Base-by-base conservation (phyloP, 192 early-diverging fungal species). In the Coemansia sp. region DNA sequence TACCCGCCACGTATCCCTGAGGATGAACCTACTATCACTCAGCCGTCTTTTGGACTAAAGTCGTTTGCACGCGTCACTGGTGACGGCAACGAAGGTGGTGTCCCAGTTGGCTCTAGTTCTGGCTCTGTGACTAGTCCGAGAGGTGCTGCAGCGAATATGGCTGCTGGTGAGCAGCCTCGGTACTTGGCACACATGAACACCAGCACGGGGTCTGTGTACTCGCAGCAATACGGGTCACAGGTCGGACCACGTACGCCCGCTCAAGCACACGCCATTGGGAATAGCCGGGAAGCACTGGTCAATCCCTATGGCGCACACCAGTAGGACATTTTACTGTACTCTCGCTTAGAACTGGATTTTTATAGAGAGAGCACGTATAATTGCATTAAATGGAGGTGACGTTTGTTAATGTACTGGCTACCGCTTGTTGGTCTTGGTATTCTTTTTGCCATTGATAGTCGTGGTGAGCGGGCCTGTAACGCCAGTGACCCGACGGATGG, bases 1-100 rank as follows among this genome's bases (percentile, higher is more conserved):
- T 75, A 77, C 42, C 78, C 77, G 45, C 63, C 83, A 23, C 77
- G 83, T 29, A 85, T 85, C 39, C 72, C 77, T 17, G 69, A 66
- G 2, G 68, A 80, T 14, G 71, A 59, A n/a, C 15, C 36, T n/a
- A 17, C 41, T 10, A 27, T 27, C 25, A 15, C 27, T 0, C 64
- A 67, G 17, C 34, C 11, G 4, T 42, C 46, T 12, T 70, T 65
- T 68, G 63, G 27, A 12, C 44, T 70, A 39, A 70, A 70, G 57
- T 42, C 73, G n/a, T 60, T 75, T 29, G 9, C 57, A 4, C 57
- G 36, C n/a, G 32, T 37, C 17, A 23, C n/a, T 57, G 25, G 19
- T 21, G 31, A 61, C 38, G 58, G 8, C 15, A 37, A 53, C n/a
- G 62, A n/a, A 11, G 39, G 31, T 7, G 27, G 19, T 27, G 67